Percentiles rank a stretch among this genome's conserved stretches.
These are phyloP conservation scores for Fusarium siculi DNA, from an alignment of 2,329 filamentous ascomycete genomes.

Conservation along the genomic window DNA sequence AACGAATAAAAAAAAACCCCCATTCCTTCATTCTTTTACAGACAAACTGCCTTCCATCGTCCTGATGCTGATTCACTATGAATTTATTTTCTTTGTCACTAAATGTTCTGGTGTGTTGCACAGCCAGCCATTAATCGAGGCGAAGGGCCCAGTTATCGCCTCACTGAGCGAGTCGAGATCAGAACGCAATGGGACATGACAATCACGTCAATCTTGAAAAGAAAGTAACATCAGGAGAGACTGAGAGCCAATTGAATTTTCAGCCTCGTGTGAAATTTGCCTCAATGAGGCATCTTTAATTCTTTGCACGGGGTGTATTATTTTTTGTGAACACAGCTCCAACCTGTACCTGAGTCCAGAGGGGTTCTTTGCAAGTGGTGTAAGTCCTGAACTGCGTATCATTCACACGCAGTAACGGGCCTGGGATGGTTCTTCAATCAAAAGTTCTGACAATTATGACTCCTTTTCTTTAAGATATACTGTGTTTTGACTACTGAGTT, in stretches of 20 bases:
- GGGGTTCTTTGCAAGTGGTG: not conserved
- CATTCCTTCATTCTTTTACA: not conserved
- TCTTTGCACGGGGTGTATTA: not conserved
- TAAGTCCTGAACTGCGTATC: not conserved
- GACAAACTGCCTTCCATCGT: not conserved
- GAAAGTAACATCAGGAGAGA: not conserved
- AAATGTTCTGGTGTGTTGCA: not conserved
- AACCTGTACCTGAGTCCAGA: not conserved
- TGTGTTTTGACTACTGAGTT: not conserved
- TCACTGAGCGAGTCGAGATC: constrained; percentile 28
- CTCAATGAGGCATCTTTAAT: not conserved
- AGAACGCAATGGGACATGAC: not conserved
- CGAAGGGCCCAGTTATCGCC: constrained; percentile 26
- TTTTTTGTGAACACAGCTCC: constrained; percentile 2
- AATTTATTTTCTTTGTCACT: not conserved
- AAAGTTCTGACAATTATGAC: not conserved
- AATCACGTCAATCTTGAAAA: constrained; percentile 23
- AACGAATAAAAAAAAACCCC: not conserved
- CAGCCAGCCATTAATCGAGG: constrained; percentile 31
- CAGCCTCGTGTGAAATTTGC: constrained; percentile 1
- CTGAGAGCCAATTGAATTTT: constrained; percentile 12
- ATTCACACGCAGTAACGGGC: not conserved
- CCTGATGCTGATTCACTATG: not conserved
- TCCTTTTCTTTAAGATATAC: not conserved
- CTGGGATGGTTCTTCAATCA: not conserved